These are phyloP conservation scores for Euphorbia tirucalli DNA, from an alignment of 345 rosid species.

Conservation along the genomic window DNA sequence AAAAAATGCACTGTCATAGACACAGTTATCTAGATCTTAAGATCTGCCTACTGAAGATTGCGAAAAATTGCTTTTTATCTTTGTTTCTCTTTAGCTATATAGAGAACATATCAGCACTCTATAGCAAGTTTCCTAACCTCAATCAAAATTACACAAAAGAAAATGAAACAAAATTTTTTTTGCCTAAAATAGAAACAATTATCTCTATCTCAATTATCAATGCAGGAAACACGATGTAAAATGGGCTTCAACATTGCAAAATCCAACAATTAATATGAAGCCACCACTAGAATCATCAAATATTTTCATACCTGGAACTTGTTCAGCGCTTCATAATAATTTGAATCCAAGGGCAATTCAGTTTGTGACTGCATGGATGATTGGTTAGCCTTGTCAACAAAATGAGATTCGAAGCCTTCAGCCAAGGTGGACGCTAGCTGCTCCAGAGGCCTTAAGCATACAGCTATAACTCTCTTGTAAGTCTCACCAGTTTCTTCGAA, in stretches of 20 bases:
- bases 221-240: not conserved
- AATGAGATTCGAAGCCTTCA: conserved; percentile 54
- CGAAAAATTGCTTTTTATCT: not conserved
- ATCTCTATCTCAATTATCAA: not conserved
- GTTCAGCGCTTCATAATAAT: conserved; percentile 50
- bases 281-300: not conserved
- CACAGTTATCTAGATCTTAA: not conserved
- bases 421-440: conserved; percentile 63
- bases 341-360: conserved; percentile 44
- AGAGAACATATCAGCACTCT: not conserved
- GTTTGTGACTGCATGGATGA: conserved; percentile 45
- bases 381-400: conserved; percentile 38
- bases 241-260: not conserved
- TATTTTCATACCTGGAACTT: conserved; percentile 62
- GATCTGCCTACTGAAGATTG: not conserved
- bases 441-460: conserved; percentile 77
- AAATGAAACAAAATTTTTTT: not conserved
- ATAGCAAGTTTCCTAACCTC: not conserved
- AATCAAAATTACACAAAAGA: not conserved
- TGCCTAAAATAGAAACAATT: too few species aligned
- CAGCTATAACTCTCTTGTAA: conserved; percentile 71
- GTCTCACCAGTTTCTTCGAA: conserved; percentile 92
- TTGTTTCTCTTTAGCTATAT: not conserved
- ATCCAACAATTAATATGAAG: not conserved
- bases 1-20: not conserved